Evolutionary conservation across 108 stramenopile genomes (phyloP), one percentile per base, ranked within the genome.

Genomic region (Discostella pseudostelligera): DNA sequence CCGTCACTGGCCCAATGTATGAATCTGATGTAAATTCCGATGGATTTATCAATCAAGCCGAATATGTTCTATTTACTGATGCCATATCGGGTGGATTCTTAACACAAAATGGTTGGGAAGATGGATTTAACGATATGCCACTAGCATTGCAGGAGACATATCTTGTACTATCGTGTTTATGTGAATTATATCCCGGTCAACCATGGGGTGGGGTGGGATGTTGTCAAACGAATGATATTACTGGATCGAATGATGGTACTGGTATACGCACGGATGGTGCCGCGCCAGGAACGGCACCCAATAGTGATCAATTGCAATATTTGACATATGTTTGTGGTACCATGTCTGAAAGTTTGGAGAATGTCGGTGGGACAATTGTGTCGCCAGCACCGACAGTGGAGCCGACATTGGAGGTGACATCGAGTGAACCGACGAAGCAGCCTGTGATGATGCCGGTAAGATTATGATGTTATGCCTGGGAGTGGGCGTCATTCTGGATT

Each of bases 251-350:
- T 20, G 66, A 40, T 35, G 46, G 44, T 21, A 67, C 46, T 26
- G 74, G 74, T 3, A 74, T 74, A n/a, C 59, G 60, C 10, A 67
- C 66, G 46, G 44, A 48, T 37, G 74, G 66, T 5, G 39, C 64
- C n/a, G 58, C 1, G 10, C 64, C 64, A 37, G 55, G 39, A 13
- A 45, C 29, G 61, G 46, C n/a, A n/a, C n/a, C n/a, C n/a, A 39
- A 0, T 39, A 74, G 17, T 11, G 16, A 9, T 22, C 49, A 25
- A 8, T 20, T 13, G 28, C 13, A 9, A 36, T 75, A 75, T 35
- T 58, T 68, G 20, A 63, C 46, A 1, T 68, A 75, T 63, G 67
- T 75, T 39, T 75, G 74, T 24, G 74, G 67, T 12, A 68, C 67
- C 10, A 68, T 75, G 67, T 36, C 39, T 0, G 61, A 68, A 36